phyloP scores from a whole-genome alignment of 345 rosid species.

The Eucalyptus erythrocorys region DNA sequence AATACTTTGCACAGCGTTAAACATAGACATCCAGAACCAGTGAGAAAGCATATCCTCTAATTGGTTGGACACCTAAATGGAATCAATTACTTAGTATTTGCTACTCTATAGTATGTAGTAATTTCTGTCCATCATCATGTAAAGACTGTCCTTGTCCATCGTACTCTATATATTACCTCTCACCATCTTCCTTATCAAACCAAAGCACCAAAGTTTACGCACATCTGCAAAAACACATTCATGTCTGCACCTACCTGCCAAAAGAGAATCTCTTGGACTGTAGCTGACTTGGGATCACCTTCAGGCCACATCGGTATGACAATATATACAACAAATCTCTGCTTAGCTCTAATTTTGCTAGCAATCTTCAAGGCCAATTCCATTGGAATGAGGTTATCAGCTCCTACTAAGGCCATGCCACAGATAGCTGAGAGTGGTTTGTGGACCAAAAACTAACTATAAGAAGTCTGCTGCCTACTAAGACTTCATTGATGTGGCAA shows the following conservation, averaged over 20 bases:
- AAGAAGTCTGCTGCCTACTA: not conserved
- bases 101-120: not conserved
- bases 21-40: not conserved
- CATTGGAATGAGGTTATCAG: conserved; percentile 91
- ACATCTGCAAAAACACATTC: not conserved
- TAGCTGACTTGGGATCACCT: conserved; percentile 76
- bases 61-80: not conserved
- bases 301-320: conserved; percentile 97
- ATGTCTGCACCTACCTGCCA: conserved; percentile 84
- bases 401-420: conserved; percentile 42
- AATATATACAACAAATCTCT: conserved; percentile 85
- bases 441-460: not conserved
- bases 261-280: conserved; percentile 83
- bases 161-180: not conserved
- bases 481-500: not conserved
- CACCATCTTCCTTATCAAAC: not conserved
- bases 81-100: not conserved
- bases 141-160: not conserved
- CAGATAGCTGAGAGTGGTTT: not conserved
- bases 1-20: not conserved
- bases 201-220: not conserved
- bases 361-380: conserved; percentile 92
- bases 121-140: not conserved
- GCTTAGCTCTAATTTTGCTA: conserved; percentile 73
- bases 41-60: not conserved